Evolutionary conservation across 2,329 filamentous ascomycete species (phyloP), one percentile per base, ranked within the genome.

Genomic region (Verticillium tricorpus): DNA sequence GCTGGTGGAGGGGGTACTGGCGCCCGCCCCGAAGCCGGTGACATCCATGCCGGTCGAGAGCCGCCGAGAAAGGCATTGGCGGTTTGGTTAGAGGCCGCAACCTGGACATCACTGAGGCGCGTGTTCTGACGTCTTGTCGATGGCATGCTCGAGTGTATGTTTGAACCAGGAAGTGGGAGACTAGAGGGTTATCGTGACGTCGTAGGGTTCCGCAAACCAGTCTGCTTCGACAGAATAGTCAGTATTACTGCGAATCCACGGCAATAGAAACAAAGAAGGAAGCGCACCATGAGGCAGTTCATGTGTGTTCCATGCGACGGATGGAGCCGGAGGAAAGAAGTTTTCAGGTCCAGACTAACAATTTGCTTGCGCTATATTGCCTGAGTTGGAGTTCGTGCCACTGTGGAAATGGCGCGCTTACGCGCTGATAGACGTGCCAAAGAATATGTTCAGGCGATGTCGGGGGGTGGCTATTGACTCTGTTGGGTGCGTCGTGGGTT

Each of bases 31-130:
- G 19, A 7, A 12, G n/a, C 19, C 8, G 40, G 40, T 19, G 40
- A 22, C 19, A 50, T 50, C 40, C 40, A 50, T 50, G 40, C n/a
- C 19, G 40, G 40, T 12, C 40, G 40, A 50, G 40, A n/a, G 19
- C 17, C 40, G 19, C 76, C 73, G 25, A 79, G 67, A 64, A 77
- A 77, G 28, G 71, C 63, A 62, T 78, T 76, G 59, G 77, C 59
- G 1, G 78, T 79, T 56, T 74, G 72, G 67, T 80, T 80, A 5
- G 75, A 75, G 28, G 72, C 72, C 31, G 74, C 73, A 62, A 78
- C 70, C 63, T 75, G 73, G 19, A n/a, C 40, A n/a, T 50, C 40
- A 12, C 12, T 50, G n/a, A 50, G 40, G 58, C 63, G 58, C 58
- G 64, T 54, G 63, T 62, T 64, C 60, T 59, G 28, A 17, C 54